Conservation (phyloP, 2,329 filamentous ascomycete species). For the Claviceps arundinis region DNA sequence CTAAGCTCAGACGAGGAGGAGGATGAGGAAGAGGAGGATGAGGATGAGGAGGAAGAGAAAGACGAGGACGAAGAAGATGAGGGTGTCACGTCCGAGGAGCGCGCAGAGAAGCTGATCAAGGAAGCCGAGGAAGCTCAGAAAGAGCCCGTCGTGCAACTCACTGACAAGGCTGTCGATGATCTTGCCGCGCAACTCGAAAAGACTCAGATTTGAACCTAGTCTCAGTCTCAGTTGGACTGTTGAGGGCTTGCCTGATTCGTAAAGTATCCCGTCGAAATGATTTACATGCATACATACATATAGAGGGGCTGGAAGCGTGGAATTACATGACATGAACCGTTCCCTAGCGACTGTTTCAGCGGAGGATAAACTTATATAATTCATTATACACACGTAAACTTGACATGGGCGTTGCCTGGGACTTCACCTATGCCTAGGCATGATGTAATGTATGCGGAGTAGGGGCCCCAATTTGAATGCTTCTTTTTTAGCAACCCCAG, state of each 20-base stretch:
- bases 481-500: too few species aligned
- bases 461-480: too few species aligned
- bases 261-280: too few species aligned
- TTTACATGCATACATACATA: constrained; percentile 3
- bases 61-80: constrained; percentile 57
- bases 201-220: constrained; percentile 37
- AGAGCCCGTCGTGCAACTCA: constrained; percentile 55
- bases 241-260: too few species aligned
- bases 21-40: constrained; percentile 37
- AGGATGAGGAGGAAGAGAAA: constrained; percentile 38
- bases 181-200: constrained; percentile 65
- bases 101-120: constrained; percentile 55
- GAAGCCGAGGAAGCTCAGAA: constrained; percentile 61
- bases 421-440: too few species aligned
- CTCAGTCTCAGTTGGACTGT: background rate
- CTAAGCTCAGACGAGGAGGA: constrained; percentile 57
- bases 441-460: too few species aligned
- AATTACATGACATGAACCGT: constrained; percentile 13
- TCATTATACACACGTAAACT: too few species aligned
- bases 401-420: too few species aligned
- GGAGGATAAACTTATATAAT: too few species aligned
- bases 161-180: constrained; percentile 69
- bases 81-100: constrained; percentile 45
- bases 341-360: background rate
- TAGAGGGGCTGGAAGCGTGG: constrained; percentile 9